A percentile compares a stretch with the other conserved stretches of the same genome.
phyloP scores from a whole-genome alignment of 352 stramenopile species.

The Phytophthora syringae region DNA sequence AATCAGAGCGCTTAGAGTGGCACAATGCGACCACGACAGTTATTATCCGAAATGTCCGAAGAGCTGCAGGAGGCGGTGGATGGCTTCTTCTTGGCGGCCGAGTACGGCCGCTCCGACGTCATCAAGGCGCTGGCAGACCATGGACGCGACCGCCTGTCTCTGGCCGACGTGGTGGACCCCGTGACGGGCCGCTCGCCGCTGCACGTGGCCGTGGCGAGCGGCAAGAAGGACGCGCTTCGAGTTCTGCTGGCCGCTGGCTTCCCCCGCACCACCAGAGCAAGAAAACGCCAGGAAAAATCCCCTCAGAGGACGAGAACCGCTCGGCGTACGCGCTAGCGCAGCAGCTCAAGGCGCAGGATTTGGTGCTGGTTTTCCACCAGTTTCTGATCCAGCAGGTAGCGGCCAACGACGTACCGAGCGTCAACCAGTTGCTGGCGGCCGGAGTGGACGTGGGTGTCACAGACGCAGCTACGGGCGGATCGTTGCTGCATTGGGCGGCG shows the following conservation, averaged over 20 bases:
- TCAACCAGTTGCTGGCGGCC: constrained; percentile 65
- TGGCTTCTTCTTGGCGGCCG: constrained; percentile 84
- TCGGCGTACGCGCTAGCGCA: constrained; percentile 76
- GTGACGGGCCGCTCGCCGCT: constrained; percentile 71
- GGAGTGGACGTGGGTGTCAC: constrained; percentile 61
- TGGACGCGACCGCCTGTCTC: constrained; percentile 52
- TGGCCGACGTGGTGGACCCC: constrained; percentile 65
- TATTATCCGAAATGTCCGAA: constrained; percentile 27
- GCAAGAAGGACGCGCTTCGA: constrained; percentile 81
- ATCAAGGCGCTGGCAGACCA: constrained; percentile 86
- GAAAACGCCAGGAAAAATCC: neutral
- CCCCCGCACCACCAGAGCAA: constrained; percentile 63
- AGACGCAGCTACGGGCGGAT: constrained; percentile 63
- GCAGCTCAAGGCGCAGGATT: constrained; percentile 58
- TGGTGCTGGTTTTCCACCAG: constrained; percentile 86
- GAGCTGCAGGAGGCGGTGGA: constrained; percentile 75
- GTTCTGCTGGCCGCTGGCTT: constrained; percentile 83
- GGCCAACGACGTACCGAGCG: constrained; percentile 58
- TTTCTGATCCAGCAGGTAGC: constrained; percentile 89
- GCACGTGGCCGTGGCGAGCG: constrained; percentile 73
- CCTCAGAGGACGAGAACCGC: constrained; percentile 19
- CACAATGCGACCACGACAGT: constrained; percentile 18
- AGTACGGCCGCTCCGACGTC: constrained; percentile 84
- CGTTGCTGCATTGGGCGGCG: constrained; percentile 81
- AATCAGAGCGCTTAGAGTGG: constrained; percentile 37